Base-by-base conservation (phyloP, 2,329 filamentous ascomycete species). In the Aspergillus latus region DNA sequence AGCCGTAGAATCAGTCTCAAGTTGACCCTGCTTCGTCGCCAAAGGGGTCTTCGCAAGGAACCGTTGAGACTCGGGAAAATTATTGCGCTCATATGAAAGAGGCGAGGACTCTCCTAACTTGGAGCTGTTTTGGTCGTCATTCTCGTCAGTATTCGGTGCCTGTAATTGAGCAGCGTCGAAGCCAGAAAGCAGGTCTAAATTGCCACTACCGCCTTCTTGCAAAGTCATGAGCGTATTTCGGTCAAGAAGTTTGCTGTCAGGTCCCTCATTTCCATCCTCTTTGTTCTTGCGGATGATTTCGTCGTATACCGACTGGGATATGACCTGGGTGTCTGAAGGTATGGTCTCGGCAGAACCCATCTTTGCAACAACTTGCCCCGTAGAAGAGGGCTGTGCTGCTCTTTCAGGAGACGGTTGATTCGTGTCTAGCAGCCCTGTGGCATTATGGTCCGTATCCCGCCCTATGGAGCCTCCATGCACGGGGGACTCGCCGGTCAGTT, bases 61-160 rank as follows among this genome's bases (percentile, higher is more conserved):
- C 0, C 77, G 72, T 59, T 79, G 77, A 2, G 77, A 79, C 60
- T 79, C 76, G 1, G 76, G 76, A 54, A 78, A 79, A 3, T 73
- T 66, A 45, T 76, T 68, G 16, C 72, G 71, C 30, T 74, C 69
- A 44, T 66, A 71, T 6, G 65, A 65, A 51, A 71, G 64, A 8
- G 74, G 74, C 36, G 74, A 75, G 1, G 74, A 76, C 9, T 72
- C 66, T 21, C 63, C 68, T 10, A 64, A 59, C 16, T 68, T 71
- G 40, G 66, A 68, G 34, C 64, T 70, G 53, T 62, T 66, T 54
- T 68, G 68, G n/a, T 75, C 72, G 49, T 74, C 69, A 56, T 68
- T 29, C 76, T 90, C 53, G 82, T 90, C 59, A 82, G 61, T 63
- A 40, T 65, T 61, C 13, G 59, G 61, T 30, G 51, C 47, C 40